Evolutionary conservation across 495 filamentous ascomycete genomes (phyloP), one percentile per base, ranked within the genome.

Genomic region (Aspergillus leporis): DNA sequence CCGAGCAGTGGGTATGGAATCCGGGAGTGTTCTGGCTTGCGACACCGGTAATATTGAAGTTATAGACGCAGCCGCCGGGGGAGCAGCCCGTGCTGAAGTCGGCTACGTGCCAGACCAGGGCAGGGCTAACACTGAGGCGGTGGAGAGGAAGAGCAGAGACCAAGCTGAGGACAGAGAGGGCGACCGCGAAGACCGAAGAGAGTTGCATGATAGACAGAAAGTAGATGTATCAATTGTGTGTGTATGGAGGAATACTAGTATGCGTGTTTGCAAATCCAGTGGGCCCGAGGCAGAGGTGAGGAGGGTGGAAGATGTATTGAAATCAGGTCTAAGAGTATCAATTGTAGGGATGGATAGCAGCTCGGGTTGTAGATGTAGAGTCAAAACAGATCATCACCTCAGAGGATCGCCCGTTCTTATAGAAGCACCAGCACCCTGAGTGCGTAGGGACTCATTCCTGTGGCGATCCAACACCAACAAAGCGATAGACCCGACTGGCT

Each of bases 1-100:
- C 74, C 32, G 67, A 62, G 66, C 76, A 79, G 56, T 66, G 65
- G 30, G 75, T 75, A 52, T 68, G 68, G 68, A 79, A 79, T 23
- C 65, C 67, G n/a, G 77, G 77, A 1, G 71, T 72, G 52, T 73
- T 70, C 4, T 48, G 19, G 34, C 67, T 67, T 12, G 51, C 54
- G 12, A 63, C 23, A 36, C 68, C 70, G 51, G 38, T 34, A 53
- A 79, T 73, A 51, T 73, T 67, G 62, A 78, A 79, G 41, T 57
- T 52, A 58, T 73, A 78, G 56, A 59, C 46, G 52, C 72, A 76
- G 34, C 68, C 74, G 13, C 67, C 73, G 0, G 69, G 66, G 3
- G 77, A 72, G 60, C 74, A 73, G 57, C 67, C 64, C 31, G 71
- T 59, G 41, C 46, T 55, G 61, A 75, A 77, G 62, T 72, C 56